phyloP scores from a whole-genome alignment of 305 asterid genomes.

The Salvia sclarea region DNA sequence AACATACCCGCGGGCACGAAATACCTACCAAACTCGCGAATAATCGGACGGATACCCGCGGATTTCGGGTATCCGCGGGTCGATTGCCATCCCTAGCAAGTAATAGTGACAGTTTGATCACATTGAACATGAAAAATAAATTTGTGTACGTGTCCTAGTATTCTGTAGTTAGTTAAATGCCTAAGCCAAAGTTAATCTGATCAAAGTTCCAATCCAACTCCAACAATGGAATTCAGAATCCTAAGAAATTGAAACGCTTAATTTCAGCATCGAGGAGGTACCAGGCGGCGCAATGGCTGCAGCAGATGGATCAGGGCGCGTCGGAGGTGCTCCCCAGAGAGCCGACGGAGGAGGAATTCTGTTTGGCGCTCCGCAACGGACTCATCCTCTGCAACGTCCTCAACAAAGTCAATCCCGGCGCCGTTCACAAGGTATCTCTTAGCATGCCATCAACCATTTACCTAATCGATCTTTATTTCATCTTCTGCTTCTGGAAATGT shows the following conservation, averaged over 20 bases:
- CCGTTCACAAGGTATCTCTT: slow-evolving; percentile 68
- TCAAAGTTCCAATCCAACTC: not conserved
- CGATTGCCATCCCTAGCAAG: too few species aligned
- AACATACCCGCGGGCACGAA: too few species aligned
- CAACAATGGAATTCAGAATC: not conserved
- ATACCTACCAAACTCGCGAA: too few species aligned
- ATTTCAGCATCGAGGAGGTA: slow-evolving; percentile 70
- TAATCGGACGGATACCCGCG: too few species aligned
- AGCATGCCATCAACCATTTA: not conserved
- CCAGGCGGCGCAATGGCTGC: slow-evolving; percentile 90
- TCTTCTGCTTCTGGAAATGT: slow-evolving; percentile 20
- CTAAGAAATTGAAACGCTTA: not conserved
- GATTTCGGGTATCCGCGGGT: too few species aligned
- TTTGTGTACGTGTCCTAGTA: too few species aligned
- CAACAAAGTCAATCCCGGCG: slow-evolving; percentile 94
- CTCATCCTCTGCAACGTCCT: slow-evolving; percentile 93
- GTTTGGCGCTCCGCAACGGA: slow-evolving; percentile 82
- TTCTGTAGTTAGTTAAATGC: too few species aligned
- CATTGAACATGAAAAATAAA: not conserved
- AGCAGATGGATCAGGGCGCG: slow-evolving; percentile 75
- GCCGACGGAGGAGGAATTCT: slow-evolving; percentile 75
- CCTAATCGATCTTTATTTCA: not conserved
- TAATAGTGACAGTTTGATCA: not conserved
- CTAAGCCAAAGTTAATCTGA: not conserved
- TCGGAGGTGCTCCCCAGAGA: slow-evolving; percentile 63